phyloP scores from a whole-genome alignment of 2,329 filamentous ascomycete species.

The Daldinia sp. region DNA sequence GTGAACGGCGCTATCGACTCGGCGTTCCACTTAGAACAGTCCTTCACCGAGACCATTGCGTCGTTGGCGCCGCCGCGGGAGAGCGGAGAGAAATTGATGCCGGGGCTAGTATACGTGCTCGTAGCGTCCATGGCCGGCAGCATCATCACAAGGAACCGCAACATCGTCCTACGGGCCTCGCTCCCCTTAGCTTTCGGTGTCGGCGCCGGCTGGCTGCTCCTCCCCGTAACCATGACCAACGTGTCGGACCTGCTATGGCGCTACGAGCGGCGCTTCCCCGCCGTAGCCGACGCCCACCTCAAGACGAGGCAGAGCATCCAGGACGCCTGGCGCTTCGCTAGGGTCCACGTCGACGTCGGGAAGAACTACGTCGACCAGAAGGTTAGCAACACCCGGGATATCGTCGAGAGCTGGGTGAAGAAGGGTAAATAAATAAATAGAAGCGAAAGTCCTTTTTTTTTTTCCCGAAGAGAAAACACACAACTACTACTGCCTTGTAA shows the following conservation, averaged over 20 bases:
- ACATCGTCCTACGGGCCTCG: constrained; percentile 81
- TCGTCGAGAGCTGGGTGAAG: constrained; percentile 88
- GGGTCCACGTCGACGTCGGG: constrained; percentile 78
- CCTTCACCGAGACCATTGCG: constrained; percentile 89
- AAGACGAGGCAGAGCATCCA: constrained; percentile 75
- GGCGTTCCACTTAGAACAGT: constrained; percentile 86
- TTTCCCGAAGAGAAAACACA: constrained; percentile 9
- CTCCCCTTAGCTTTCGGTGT: constrained; percentile 84
- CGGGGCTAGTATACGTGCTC: constrained; percentile 90
- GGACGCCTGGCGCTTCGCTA: constrained; percentile 78
- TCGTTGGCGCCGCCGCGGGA: constrained; percentile 88
- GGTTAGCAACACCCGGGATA: constrained; percentile 79
- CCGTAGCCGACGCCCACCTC: constrained; percentile 83
- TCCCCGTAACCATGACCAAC: constrained; percentile 92
- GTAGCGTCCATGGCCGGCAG: constrained; percentile 95
- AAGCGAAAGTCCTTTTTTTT: constrained; percentile 4
- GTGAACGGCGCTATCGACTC: constrained; percentile 85
- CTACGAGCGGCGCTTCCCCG: constrained; percentile 91
- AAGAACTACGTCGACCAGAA: constrained; percentile 82
- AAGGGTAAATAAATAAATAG: constrained; percentile 75
- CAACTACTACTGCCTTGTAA: constrained; percentile 41
- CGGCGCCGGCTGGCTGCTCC: constrained; percentile 82
- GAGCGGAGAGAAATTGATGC: constrained; percentile 88
- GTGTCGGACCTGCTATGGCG: constrained; percentile 87
- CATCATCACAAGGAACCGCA: constrained; percentile 90